phyloP scores from a whole-genome alignment of 1,284 basidiomycete species.

The Amylostereum chailletii region DNA sequence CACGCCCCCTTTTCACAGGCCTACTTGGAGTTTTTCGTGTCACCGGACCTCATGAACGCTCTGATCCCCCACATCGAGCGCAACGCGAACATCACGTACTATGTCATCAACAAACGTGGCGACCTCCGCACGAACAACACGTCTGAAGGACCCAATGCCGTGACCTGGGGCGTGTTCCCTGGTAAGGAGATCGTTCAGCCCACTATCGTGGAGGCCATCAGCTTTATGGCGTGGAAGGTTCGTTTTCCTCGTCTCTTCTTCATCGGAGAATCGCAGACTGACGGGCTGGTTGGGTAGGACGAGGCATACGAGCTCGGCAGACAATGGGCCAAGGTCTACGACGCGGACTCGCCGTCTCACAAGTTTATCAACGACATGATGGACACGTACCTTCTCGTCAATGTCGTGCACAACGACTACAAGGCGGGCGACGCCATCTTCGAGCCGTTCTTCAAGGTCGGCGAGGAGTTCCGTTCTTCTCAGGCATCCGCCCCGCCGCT shows the following conservation, averaged over 20 bases:
- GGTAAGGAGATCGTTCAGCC: slow-evolving; percentile 97
- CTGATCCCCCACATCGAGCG: slow-evolving; percentile 77
- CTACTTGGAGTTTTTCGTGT: slow-evolving; percentile 95
- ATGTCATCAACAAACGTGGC: slow-evolving; percentile 88
- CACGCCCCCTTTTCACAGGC: slow-evolving; percentile 45
- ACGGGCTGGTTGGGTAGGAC: slow-evolving; percentile 43
- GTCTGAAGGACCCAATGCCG: slow-evolving; percentile 92
- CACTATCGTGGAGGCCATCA: slow-evolving; percentile 95
- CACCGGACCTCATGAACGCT: slow-evolving; percentile 59
- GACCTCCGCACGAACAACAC: slow-evolving; percentile 91
- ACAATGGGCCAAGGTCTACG: slow-evolving; percentile 92
- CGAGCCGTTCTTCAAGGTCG: slow-evolving; percentile 74
- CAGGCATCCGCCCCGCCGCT: neutral
- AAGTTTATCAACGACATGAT: slow-evolving; percentile 74
- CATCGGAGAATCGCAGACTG: neutral
- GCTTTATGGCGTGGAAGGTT: slow-evolving; percentile 97
- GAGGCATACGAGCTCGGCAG: slow-evolving; percentile 94
- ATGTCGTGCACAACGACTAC: slow-evolving; percentile 97
- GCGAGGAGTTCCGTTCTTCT: slow-evolving; percentile 35
- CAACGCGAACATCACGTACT: slow-evolving; percentile 91
- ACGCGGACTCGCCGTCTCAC: slow-evolving; percentile 66
- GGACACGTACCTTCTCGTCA: slow-evolving; percentile 85
- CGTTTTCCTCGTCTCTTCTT: slow-evolving; percentile 13
- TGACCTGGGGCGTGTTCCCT: slow-evolving; percentile 99
- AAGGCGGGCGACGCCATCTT: slow-evolving; percentile 81